Evolutionary conservation across 2,329 filamentous ascomycete genomes (phyloP), one percentile per base, ranked within the genome.

Genomic region (Sporothrix phasma): DNA sequence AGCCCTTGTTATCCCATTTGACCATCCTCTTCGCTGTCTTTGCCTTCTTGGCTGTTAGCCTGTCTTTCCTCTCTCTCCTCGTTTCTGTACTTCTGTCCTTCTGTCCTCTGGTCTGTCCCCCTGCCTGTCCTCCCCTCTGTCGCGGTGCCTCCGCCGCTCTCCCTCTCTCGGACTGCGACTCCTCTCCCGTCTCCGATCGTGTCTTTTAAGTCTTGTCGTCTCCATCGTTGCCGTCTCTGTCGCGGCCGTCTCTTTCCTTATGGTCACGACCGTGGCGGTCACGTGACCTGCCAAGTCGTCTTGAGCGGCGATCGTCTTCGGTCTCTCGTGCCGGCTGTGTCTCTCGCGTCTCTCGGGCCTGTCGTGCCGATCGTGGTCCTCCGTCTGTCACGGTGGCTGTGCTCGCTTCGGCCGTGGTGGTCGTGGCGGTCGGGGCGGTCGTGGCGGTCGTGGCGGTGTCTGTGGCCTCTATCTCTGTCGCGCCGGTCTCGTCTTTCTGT

Each of bases 311-410:
- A 37, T 56, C 39, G 22, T 49, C 15, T n/a, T 37, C 34, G n/a
- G n/a, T n/a, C n/a, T n/a, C n/a, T 49, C 39, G 8, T 29, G 22
- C 10, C 49, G 24, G 53, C 51, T 31, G n/a, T 46, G 58, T 34
- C 19, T 5, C 5, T 58, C 63, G 17, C 22, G 26, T 11, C 45
- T 24, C 56, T 72, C 72, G 37, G 41, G 47, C 39, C 54, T 47
- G 26, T 54, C 29, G 7, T 51, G 22, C 22, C n/a, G 31, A 0
- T 29, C 34, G 11, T 49, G 43, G n/a, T n/a, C 11, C 60, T 34
- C 31, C 31, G 31, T 22, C 45, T 3, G 11, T 43, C n/a, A 13
- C 31, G 15, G 17, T 22, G 26, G 24, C 22, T 31, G 13, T 47
- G 51, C 5, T 54, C 49, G 19, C 61, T 46, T 15, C 54, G 51